A percentile compares a stretch with the other conserved stretches of the same genome.
These are phyloP conservation scores for Thelonectria rubi DNA, from an alignment of 2,329 filamentous ascomycete species.

Conservation along the genomic window DNA sequence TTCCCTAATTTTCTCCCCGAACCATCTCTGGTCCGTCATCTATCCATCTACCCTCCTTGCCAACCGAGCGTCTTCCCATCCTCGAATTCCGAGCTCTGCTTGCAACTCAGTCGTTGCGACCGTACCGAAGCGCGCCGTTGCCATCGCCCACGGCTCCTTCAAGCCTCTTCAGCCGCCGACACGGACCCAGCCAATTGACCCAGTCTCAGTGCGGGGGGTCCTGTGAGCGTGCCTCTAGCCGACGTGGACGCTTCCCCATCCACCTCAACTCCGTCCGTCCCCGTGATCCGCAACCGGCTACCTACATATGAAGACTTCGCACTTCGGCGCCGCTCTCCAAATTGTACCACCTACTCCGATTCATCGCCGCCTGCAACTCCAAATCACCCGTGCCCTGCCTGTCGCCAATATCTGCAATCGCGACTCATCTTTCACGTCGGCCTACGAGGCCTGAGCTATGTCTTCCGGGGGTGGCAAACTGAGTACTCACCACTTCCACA, in stretches of 20 bases:
- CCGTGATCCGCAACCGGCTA: conserved; percentile 27
- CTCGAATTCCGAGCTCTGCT: conserved; percentile 5
- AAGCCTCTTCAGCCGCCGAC: conserved; percentile 20
- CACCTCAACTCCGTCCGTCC: conserved; percentile 31
- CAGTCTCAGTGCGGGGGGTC: conserved; percentile 41
- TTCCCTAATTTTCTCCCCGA: conserved; percentile 34
- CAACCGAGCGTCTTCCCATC: conserved; percentile 21
- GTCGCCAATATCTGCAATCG: conserved; percentile 9
- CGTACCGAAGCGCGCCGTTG: conserved; percentile 10
- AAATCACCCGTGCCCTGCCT: conserved; percentile 8
- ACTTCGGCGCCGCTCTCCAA: conserved; percentile 17
- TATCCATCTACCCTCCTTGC: conserved; percentile 12
- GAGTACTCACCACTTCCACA: conserved; percentile 42
- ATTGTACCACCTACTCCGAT: conserved; percentile 3
- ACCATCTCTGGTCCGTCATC: conserved; percentile 25
- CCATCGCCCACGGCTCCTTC: neutral
- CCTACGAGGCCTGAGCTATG: conserved; percentile 42
- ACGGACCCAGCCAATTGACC: conserved; percentile 35
- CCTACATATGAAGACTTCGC: conserved; percentile 30
- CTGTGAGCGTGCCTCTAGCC: conserved; percentile 32
- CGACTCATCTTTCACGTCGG: conserved; percentile 22
- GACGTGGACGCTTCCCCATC: conserved; percentile 36
- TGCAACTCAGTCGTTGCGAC: conserved; percentile 12
- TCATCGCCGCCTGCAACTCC: conserved; percentile 13
- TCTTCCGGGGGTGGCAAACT: conserved; percentile 42